Percentiles rank a stretch among this genome's conserved stretches.
Evolutionary conservation across 257 asterid genomes (phyloP).

Genomic region (Vinca minor): DNA sequence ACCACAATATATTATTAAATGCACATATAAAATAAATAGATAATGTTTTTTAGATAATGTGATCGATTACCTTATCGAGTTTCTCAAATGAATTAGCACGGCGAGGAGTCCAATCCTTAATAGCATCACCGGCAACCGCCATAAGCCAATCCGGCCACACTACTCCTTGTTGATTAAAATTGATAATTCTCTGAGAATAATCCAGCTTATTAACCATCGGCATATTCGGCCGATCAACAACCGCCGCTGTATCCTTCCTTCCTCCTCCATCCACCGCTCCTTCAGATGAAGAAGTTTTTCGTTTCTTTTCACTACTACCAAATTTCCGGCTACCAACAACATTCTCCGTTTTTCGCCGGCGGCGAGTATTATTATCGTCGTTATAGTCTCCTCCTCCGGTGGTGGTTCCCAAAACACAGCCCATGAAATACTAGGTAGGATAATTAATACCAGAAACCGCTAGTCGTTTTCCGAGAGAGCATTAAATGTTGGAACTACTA

Average conservation of each 20-base stretch:
- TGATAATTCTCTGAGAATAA: conserved; percentile 24
- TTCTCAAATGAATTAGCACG: conserved; percentile 83
- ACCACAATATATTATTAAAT: not conserved
- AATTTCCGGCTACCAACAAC: conserved; percentile 29
- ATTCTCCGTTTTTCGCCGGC: conserved; percentile 17
- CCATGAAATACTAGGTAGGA: conserved; percentile 31
- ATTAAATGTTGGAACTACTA: not conserved
- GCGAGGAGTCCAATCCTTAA: conserved; percentile 79
- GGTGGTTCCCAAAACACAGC: conserved; percentile 44
- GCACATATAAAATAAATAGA: too few species aligned
- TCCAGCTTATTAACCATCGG: conserved; percentile 21
- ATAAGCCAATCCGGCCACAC: conserved; percentile 89
- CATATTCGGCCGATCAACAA: conserved; percentile 13
- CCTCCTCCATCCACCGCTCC: conserved; percentile 14
- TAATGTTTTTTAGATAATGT: not conserved
- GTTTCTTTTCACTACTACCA: conserved; percentile 2
- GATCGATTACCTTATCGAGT: conserved; percentile 61
- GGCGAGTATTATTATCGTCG: conserved; percentile 15
- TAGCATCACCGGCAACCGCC: conserved; percentile 67
- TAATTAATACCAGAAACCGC: not conserved
- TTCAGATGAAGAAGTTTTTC: conserved; percentile 15
- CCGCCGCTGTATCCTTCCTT: conserved; percentile 20
- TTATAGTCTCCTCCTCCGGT: too few species aligned
- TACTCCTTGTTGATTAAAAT: conserved; percentile 33
- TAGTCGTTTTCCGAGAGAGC: conserved; percentile 4